Conservation (phyloP, 441 rosid species). For the Euphorbia schlechtendalii region DNA sequence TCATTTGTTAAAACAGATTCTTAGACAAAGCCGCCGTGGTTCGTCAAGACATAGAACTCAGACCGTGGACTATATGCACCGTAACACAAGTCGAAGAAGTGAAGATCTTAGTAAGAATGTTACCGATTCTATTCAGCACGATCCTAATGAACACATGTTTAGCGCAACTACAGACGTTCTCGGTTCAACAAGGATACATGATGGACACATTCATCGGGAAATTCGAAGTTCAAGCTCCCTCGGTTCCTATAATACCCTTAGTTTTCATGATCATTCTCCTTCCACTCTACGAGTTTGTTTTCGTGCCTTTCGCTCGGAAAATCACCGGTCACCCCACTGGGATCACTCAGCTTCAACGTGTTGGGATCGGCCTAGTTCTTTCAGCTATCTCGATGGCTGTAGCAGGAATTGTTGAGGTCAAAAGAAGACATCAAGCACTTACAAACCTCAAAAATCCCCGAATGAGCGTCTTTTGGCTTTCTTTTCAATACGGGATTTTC, state of each 20-base stretch:
- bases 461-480: conserved; percentile 40
- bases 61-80: conserved; percentile 32
- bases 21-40: conserved; percentile 43
- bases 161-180: conserved; percentile 49
- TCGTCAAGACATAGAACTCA: conserved; percentile 9
- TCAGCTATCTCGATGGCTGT: conserved; percentile 37
- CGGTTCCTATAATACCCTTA: conserved; percentile 37
- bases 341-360: conserved; percentile 39
- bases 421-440: conserved; percentile 28
- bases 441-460: background rate
- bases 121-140: conserved; percentile 47
- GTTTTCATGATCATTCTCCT: conserved; percentile 35
- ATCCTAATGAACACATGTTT: conserved; percentile 57
- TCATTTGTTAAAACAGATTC: conserved; percentile 24
- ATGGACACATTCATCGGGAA: conserved; percentile 27
- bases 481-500: conserved; percentile 40
- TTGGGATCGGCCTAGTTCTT: conserved; percentile 40
- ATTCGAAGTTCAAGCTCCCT: conserved; percentile 31
- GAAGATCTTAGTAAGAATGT: conserved; percentile 47
- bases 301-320: conserved; percentile 36
- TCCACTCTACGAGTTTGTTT: conserved; percentile 32
- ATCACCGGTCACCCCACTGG: conserved; percentile 40
- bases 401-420: conserved; percentile 34
- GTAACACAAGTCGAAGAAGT: conserved; percentile 62
- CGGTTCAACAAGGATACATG: conserved; percentile 31